These are phyloP conservation scores for Termitomyces sp. DNA, from an alignment of 768 basidiomycete species.

Conservation along the genomic window DNA sequence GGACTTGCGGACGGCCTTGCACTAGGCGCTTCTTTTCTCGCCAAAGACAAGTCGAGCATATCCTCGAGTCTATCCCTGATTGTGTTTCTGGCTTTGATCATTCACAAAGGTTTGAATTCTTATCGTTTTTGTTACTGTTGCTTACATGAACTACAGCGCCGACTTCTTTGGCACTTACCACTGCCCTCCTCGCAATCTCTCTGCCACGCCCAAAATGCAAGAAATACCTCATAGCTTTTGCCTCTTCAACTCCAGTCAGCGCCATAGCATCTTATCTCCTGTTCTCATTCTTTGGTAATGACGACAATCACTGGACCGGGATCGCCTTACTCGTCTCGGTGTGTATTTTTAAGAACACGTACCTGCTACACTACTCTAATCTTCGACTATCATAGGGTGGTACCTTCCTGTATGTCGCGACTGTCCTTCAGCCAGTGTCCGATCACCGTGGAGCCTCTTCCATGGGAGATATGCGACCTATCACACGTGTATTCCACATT, in stretches of 20 bases:
- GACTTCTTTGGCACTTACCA: conserved; percentile 84
- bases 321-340: conserved; percentile 82
- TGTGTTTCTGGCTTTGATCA: conserved; percentile 84
- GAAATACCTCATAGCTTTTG: conserved; percentile 73
- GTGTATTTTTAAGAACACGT: conserved; percentile 20
- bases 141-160: conserved; percentile 52
- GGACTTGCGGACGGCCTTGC: conserved; percentile 90
- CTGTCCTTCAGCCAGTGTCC: conserved; percentile 76
- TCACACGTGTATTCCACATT: conserved; percentile 46
- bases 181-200: conserved; percentile 74
- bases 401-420: conserved; percentile 92
- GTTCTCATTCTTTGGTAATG: conserved; percentile 49
- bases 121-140: not conserved
- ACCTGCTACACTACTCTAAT: not conserved
- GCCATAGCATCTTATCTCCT: conserved; percentile 72
- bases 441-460: conserved; percentile 29
- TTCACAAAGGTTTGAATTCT: conserved; percentile 72
- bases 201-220: conserved; percentile 65
- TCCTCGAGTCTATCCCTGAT: conserved; percentile 61
- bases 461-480: conserved; percentile 38
- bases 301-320: conserved; percentile 57
- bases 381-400: conserved; percentile 54
- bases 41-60: conserved; percentile 20
- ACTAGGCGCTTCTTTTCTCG: conserved; percentile 71
- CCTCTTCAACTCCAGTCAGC: conserved; percentile 76